A percentile compares a stretch with the other conserved stretches of the same genome.
Evolutionary conservation across 2,329 filamentous ascomycete species (phyloP).

Genomic region (Alternaria sp.): DNA sequence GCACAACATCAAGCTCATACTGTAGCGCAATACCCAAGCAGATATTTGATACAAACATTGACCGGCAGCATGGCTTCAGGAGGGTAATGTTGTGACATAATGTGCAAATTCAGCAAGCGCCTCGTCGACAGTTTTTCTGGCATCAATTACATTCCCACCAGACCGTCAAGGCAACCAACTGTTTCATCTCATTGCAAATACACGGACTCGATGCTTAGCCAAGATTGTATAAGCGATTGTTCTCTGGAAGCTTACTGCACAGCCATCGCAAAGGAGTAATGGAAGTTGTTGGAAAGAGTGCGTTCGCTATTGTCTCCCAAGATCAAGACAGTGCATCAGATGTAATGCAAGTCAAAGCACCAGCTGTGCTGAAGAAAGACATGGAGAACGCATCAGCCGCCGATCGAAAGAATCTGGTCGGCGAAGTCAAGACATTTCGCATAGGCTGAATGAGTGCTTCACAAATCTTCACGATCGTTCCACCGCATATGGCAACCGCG

Average conservation of each 20-base stretch:
- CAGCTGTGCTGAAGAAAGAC: slow-evolving; percentile 82
- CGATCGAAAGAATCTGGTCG: slow-evolving; percentile 66
- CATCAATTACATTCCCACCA: slow-evolving; percentile 86
- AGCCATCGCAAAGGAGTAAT: slow-evolving; percentile 77
- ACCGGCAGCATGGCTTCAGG: slow-evolving; percentile 65
- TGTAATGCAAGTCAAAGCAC: slow-evolving; percentile 83
- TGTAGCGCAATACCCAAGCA: background rate
- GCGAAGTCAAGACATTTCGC: slow-evolving; percentile 62
- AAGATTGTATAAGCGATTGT: slow-evolving; percentile 86
- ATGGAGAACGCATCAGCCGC: slow-evolving; percentile 69
- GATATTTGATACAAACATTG: background rate
- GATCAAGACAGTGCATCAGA: slow-evolving; percentile 82
- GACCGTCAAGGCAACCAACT: slow-evolving; percentile 78
- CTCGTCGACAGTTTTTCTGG: slow-evolving; percentile 86
- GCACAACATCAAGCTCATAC: background rate
- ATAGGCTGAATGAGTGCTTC: slow-evolving; percentile 16
- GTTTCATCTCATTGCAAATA: slow-evolving; percentile 70
- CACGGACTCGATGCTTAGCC: slow-evolving; percentile 72
- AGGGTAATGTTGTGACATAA: slow-evolving; percentile 79
- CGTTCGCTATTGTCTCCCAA: slow-evolving; percentile 80
- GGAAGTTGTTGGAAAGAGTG: slow-evolving; percentile 77
- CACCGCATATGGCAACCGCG: slow-evolving; percentile 2
- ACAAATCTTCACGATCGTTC: background rate
- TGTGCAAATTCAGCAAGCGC: slow-evolving; percentile 89
- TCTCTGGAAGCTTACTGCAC: slow-evolving; percentile 84